A percentile compares a stretch with the other conserved stretches of the same genome.
phyloP scores from a whole-genome alignment of 1,284 basidiomycete genomes.

The Volvariella volvacea region DNA sequence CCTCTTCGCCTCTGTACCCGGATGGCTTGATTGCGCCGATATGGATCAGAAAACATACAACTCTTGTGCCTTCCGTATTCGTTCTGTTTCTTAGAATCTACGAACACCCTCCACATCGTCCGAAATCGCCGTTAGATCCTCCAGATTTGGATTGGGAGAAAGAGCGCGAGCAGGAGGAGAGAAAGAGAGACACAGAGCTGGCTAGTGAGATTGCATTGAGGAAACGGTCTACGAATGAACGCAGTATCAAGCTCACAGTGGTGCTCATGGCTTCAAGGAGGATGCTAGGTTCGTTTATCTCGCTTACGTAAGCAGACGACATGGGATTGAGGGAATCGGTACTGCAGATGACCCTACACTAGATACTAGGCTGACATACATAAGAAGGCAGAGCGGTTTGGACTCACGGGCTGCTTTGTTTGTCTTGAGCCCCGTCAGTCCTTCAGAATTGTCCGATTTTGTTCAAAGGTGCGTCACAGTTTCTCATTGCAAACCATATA shows the following conservation, averaged over 20 bases:
- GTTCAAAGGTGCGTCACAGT: slow-evolving; percentile 53
- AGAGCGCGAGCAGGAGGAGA: slow-evolving; percentile 62
- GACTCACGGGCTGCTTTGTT: slow-evolving; percentile 91
- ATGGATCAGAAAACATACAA: slow-evolving; percentile 94
- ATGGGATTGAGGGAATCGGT: slow-evolving; percentile 5
- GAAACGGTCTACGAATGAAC: slow-evolving; percentile 74
- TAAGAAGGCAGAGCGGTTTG: slow-evolving; percentile 81
- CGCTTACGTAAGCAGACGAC: slow-evolving; percentile 3
- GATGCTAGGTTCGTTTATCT: slow-evolving; percentile 60
- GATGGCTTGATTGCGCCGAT: slow-evolving; percentile 96
- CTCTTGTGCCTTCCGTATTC: slow-evolving; percentile 87
- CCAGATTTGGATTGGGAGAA: slow-evolving; percentile 45
- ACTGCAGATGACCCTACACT: slow-evolving; percentile 72
- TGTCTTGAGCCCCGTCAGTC: slow-evolving; percentile 87
- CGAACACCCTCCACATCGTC: slow-evolving; percentile 44
- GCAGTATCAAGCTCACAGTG: slow-evolving; percentile 90
- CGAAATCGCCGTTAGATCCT: slow-evolving; percentile 46
- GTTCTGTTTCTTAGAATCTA: slow-evolving; percentile 83
- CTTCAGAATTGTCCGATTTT: slow-evolving; percentile 79
- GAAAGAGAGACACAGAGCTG: slow-evolving; percentile 66
- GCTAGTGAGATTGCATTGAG: slow-evolving; percentile 73
- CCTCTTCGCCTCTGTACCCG: slow-evolving; percentile 83
- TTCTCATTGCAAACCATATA: neutral
- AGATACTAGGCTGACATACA: slow-evolving; percentile 78
- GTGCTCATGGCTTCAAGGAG: slow-evolving; percentile 86